A percentile compares a stretch with the other conserved stretches of the same genome.
These are phyloP conservation scores for Saccharomyces hybrid DNA, from an alignment of 1,139 yeast genomes.

Conservation along the genomic window DNA sequence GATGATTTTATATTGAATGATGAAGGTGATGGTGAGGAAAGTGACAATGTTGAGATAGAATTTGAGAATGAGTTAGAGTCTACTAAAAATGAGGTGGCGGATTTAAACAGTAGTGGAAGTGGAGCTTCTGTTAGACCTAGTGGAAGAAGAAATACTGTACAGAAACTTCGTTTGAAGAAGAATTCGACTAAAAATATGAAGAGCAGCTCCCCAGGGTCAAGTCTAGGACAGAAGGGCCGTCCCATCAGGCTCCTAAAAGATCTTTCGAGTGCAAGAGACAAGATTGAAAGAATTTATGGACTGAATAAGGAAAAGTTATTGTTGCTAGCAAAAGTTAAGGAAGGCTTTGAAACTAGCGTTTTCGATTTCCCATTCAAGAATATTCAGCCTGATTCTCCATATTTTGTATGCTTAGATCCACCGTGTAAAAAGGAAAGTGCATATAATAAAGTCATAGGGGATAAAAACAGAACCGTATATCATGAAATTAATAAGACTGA, in stretches of 20 bases:
- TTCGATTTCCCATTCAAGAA: constrained; percentile 26
- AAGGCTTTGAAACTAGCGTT: constrained; percentile 32
- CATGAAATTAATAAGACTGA: constrained; percentile 12
- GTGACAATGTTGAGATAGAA: constrained; percentile 11
- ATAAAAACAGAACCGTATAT: constrained; percentile 13
- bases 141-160: constrained; percentile 5
- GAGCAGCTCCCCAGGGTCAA: constrained; percentile 4
- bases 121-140: not conserved
- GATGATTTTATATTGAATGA: not conserved
- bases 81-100: constrained; percentile 5
- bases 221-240: constrained; percentile 18
- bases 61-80: constrained; percentile 14
- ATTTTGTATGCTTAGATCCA: constrained; percentile 11
- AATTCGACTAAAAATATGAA: not conserved
- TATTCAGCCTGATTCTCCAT: constrained; percentile 14
- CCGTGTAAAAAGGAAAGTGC: constrained; percentile 6
- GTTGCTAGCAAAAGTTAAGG: constrained; percentile 31
- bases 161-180: constrained; percentile 1
- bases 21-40: constrained; percentile 7
- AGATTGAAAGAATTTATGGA: constrained; percentile 34
- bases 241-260: constrained; percentile 27
- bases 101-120: not conserved
- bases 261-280: constrained; percentile 34
- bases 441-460: constrained; percentile 14
- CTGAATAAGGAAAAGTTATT: constrained; percentile 29